A percentile compares a stretch with the other conserved stretches of the same genome.
Conservation (phyloP, 257 asterid genomes). For the Gentiana dahurica region DNA sequence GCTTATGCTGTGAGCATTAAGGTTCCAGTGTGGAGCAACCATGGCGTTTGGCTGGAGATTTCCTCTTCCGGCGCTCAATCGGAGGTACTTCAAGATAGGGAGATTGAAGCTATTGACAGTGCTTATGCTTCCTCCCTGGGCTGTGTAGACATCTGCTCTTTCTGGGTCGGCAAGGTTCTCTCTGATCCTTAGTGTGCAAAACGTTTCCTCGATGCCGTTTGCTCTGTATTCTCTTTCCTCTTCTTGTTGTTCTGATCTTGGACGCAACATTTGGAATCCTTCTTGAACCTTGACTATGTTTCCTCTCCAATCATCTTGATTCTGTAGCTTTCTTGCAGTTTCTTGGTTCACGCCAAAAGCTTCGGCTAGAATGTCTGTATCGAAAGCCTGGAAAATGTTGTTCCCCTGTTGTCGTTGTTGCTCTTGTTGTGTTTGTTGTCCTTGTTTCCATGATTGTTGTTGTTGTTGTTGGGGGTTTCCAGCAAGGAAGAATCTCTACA, state of each 20-base stretch:
- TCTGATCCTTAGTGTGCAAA: slow-evolving; percentile 29
- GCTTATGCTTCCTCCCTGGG: slow-evolving; percentile 41
- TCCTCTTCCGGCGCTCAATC: slow-evolving; percentile 50
- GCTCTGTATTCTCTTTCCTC: not conserved
- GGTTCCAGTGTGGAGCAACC: slow-evolving; percentile 41
- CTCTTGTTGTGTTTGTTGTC: not conserved
- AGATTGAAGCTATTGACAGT: slow-evolving; percentile 44
- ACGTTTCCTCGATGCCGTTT: slow-evolving; percentile 50
- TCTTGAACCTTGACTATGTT: slow-evolving; percentile 31
- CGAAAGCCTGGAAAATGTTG: slow-evolving; percentile 30
- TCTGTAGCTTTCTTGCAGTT: slow-evolving; percentile 19
- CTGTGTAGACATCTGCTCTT: slow-evolving; percentile 40
- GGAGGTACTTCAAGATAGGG: slow-evolving; percentile 33
- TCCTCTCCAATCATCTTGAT: slow-evolving; percentile 29
- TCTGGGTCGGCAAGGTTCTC: slow-evolving; percentile 30
- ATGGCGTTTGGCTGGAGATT: slow-evolving; percentile 35
- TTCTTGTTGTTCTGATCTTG: slow-evolving; percentile 17
- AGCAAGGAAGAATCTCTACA: slow-evolving; percentile 49
- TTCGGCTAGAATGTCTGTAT: slow-evolving; percentile 19
- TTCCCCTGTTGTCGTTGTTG: slow-evolving; percentile 9
- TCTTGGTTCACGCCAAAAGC: slow-evolving; percentile 19
- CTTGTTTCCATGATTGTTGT: slow-evolving; percentile 4
- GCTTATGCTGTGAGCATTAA: slow-evolving; percentile 36
- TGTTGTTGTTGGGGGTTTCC: slow-evolving; percentile 32
- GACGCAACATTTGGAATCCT: slow-evolving; percentile 18